phyloP scores from a whole-genome alignment of 140 eudicot species.

The Anethum foeniculum region DNA sequence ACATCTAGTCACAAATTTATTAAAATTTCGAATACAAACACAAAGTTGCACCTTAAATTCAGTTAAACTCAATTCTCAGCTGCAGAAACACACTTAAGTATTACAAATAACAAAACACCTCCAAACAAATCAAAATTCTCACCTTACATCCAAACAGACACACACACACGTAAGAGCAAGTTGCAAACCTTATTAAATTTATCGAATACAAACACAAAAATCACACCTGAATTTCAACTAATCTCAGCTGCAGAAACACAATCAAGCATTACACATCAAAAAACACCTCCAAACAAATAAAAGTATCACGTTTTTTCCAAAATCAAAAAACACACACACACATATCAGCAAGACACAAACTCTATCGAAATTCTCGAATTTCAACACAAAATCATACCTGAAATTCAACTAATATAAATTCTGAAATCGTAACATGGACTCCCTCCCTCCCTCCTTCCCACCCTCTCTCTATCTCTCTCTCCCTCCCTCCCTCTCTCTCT shows the following conservation, averaged over 20 bases:
- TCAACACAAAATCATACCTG: background rate
- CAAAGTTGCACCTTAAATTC: background rate
- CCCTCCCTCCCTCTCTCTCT: no score
- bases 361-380: background rate
- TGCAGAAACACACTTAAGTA: background rate
- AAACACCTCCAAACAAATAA: background rate
- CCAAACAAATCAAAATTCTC: background rate
- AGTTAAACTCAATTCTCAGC: background rate
- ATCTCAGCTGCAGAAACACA: background rate
- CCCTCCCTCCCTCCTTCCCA: no score
- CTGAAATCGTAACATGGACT: no score
- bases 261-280: background rate
- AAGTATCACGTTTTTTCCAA: background rate
- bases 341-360: background rate
- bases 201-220: background rate
- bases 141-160: background rate
- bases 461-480: no score
- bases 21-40: background rate
- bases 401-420: background rate
- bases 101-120: background rate
- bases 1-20: no score
- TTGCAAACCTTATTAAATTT: background rate
- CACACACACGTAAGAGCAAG: background rate
- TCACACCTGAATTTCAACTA: background rate
- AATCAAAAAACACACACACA: background rate